Evolutionary conservation across 371 early-diverging fungal genomes (phyloP).

Genomic region (Mortierella sp.): DNA sequence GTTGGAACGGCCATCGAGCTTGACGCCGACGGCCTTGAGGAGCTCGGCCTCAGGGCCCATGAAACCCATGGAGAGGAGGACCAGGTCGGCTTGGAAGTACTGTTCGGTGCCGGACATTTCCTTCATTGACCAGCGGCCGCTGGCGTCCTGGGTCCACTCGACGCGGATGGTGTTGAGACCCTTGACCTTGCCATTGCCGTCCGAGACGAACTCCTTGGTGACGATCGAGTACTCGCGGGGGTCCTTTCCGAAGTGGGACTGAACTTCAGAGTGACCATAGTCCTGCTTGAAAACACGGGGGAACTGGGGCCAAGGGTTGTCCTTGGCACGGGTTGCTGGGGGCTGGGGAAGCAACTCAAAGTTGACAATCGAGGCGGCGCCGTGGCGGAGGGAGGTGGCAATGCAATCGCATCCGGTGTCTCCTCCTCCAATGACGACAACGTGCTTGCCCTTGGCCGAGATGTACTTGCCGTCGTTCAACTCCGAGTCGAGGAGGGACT

Average conservation of each 20-base stretch:
- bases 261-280: conserved; percentile 96
- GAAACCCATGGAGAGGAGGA: conserved; percentile 97
- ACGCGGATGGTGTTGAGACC: conserved; percentile 96
- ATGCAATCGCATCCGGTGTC: conserved; percentile 98
- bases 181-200: conserved; percentile 84
- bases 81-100: conserved; percentile 89
- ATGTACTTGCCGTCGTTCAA: conserved; percentile 81
- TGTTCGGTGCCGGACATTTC: conserved; percentile 89
- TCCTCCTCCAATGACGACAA: conserved; percentile 98
- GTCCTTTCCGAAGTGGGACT: conserved; percentile 89
- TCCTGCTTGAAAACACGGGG: conserved; percentile 95
- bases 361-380: conserved; percentile 91
- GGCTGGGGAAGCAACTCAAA: conserved; percentile 97
- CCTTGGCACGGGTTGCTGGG: conserved; percentile 80
- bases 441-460: conserved; percentile 92
- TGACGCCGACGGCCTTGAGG: conserved; percentile 82
- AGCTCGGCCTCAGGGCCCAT: conserved; percentile 93
- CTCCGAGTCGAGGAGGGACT: conserved; percentile 84
- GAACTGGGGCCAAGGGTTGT: conserved; percentile 98
- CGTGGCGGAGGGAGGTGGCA: conserved; percentile 94
- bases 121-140: conserved; percentile 90
- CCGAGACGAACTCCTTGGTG: conserved; percentile 94
- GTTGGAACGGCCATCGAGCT: conserved; percentile 81
- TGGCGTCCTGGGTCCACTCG: conserved; percentile 89
- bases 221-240: conserved; percentile 95